Base-by-base conservation (phyloP, 352 stramenopile genomes). In the Phytophthora citrophthora region DNA sequence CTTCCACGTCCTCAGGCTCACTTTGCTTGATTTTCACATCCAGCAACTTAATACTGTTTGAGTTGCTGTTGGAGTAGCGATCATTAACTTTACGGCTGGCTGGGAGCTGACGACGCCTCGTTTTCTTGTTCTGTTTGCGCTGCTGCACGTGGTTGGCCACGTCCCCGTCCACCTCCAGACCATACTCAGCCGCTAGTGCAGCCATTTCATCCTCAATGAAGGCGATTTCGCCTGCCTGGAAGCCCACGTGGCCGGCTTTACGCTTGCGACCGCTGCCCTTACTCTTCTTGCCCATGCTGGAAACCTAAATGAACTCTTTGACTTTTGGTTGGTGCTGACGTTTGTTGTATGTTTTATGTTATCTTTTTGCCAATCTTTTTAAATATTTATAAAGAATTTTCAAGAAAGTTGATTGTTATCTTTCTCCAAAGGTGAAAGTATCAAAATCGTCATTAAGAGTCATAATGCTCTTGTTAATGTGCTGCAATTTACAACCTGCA, bases 151-250 rank as follows among this genome's bases (percentile, higher is more conserved):
- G 78, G 32, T 64, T 64, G 4, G 82, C 83, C 26, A 94, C 82
- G 39, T 91, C 83, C 10, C 74, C 52, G 54, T 94, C 83, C 52
- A 94, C 70, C 15, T 83, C 53, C 26, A 94, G 82, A 4, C 86
- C 86, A 63, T 93, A 94, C 73, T 94, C 86, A 49, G 76, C 75
- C 12, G 86, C 86, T 16, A 93, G 72, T 43, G 86, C 84, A 1
- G 80, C 83, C 79, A 94, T 94, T 58, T 94, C 86, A 44, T 94
- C 86, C 54, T 94, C 86, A 40, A 94, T 94, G 72, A 91, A 94
- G 54, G 83, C 86, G 59, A 94, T 91, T 56, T 94, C 83, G 53
- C 58, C 71, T 15, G 74, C 64, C 62, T 91, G 79, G 67, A 94
- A 90, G 54, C 84, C 84, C 52, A 93, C 66, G 70, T 85, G 77